Evolutionary conservation across 345 rosid species (phyloP).

Genomic region (Schrenkiella parvula): DNA sequence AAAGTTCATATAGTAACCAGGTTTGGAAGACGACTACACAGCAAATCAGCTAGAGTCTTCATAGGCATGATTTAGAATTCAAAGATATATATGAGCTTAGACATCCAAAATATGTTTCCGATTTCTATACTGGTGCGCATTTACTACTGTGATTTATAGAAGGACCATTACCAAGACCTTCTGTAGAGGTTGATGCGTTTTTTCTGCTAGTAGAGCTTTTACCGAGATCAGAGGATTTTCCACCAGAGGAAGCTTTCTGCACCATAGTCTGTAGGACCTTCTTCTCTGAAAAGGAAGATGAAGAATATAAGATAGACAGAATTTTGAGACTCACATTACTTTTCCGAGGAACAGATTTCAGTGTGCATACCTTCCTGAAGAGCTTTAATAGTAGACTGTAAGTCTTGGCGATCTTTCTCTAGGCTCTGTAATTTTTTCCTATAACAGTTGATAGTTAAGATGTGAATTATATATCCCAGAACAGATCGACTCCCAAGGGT

Average conservation of each 20-base stretch:
- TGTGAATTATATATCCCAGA: neutral
- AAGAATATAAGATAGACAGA: neutral
- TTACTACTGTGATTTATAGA: neutral
- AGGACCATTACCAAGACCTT: constrained; percentile 64
- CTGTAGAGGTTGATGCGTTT: constrained; percentile 77
- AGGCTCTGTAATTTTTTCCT: constrained; percentile 86
- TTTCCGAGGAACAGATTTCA: neutral
- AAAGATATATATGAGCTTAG: neutral
- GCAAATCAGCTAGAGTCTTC: neutral
- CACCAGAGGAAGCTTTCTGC: constrained; percentile 62
- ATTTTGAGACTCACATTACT: constrained; percentile 7
- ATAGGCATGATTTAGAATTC: neutral
- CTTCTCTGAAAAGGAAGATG: constrained; percentile 62
- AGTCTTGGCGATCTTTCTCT: constrained; percentile 88
- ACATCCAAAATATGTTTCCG: constrained; percentile 8
- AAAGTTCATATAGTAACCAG: neutral
- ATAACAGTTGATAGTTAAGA: constrained; percentile 21
- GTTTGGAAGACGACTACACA: neutral
- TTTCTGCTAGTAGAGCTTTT: constrained; percentile 44
- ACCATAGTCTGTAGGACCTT: constrained; percentile 81
- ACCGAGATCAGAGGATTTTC: constrained; percentile 43
- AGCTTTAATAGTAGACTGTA: constrained; percentile 77
- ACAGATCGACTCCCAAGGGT: neutral
- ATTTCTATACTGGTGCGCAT: neutral
- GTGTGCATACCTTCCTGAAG: constrained; percentile 76